phyloP scores from a whole-genome alignment of 176 grass and related monocot genomes.

The Eragrostis nindensis region DNA sequence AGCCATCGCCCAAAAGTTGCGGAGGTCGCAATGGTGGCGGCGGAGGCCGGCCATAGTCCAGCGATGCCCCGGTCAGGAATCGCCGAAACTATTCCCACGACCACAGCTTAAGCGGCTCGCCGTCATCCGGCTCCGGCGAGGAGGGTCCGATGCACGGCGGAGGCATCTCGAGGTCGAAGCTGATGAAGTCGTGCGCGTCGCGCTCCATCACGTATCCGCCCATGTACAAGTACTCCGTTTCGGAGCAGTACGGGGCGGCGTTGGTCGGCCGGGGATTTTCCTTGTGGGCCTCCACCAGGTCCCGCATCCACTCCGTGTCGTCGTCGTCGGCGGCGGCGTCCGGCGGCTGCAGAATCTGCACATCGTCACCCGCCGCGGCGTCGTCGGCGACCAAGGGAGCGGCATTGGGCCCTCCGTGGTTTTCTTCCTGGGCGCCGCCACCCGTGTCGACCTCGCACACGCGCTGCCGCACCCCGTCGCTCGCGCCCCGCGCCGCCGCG shows the following conservation, averaged over 20 bases:
- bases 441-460: not conserved
- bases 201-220: slow-evolving; percentile 35
- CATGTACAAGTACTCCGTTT: slow-evolving; percentile 16
- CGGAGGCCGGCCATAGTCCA: not conserved
- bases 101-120: slow-evolving; percentile 35
- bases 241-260: not conserved
- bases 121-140: not conserved
- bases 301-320: slow-evolving; percentile 20
- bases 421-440: not conserved
- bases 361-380: not conserved
- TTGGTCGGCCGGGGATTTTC: not conserved
- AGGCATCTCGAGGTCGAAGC: slow-evolving; percentile 32
- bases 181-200: slow-evolving; percentile 39
- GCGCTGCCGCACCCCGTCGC: not conserved
- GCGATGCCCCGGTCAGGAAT: not conserved
- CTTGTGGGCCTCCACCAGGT: not conserved
- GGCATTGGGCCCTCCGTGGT: not conserved
- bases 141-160: slow-evolving; percentile 7
- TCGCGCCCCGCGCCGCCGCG: too few species aligned
- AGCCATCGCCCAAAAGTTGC: not conserved
- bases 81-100: slow-evolving; percentile 28
- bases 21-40: not conserved
- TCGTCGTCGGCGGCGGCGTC: not conserved
- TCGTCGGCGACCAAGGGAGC: not conserved
- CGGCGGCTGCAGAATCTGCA: slow-evolving; percentile 7